Conservation (phyloP, 2,329 filamentous ascomycete genomes). For the Colletotrichum musicola region DNA sequence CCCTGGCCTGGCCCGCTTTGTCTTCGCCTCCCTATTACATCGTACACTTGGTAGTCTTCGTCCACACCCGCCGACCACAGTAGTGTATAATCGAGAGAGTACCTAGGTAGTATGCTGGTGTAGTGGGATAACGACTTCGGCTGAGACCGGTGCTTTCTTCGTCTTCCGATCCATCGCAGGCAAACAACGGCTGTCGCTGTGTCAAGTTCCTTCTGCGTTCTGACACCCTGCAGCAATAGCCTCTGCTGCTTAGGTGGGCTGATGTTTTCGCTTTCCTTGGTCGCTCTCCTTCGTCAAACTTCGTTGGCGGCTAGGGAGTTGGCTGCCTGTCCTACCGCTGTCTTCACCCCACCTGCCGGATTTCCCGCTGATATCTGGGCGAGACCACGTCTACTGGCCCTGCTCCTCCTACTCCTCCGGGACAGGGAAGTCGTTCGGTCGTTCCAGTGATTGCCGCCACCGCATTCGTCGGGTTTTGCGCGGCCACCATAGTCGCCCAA, state of each 20-base stretch:
- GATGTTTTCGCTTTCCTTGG: background rate
- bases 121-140: too few relatives aligned
- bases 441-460: background rate
- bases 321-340: constrained; percentile 14
- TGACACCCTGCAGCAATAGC: too few relatives aligned
- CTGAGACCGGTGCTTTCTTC: too few relatives aligned
- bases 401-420: background rate
- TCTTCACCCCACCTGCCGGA: constrained; percentile 10
- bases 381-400: background rate
- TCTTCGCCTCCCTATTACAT: background rate
- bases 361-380: constrained; percentile 5
- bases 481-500: background rate
- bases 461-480: background rate
- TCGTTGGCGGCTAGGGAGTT: background rate
- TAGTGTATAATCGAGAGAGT: too few relatives aligned
- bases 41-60: background rate
- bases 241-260: too few relatives aligned
- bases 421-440: background rate
- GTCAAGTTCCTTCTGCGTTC: too few relatives aligned
- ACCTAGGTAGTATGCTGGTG: too few relatives aligned
- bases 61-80: too few relatives aligned
- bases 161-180: too few relatives aligned
- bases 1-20: background rate
- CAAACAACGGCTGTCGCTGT: too few relatives aligned
- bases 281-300: too few relatives aligned